These are phyloP conservation scores for Sclerotinia trifoliorum DNA, from an alignment of 2,329 filamentous ascomycete species.

Conservation along the genomic window DNA sequence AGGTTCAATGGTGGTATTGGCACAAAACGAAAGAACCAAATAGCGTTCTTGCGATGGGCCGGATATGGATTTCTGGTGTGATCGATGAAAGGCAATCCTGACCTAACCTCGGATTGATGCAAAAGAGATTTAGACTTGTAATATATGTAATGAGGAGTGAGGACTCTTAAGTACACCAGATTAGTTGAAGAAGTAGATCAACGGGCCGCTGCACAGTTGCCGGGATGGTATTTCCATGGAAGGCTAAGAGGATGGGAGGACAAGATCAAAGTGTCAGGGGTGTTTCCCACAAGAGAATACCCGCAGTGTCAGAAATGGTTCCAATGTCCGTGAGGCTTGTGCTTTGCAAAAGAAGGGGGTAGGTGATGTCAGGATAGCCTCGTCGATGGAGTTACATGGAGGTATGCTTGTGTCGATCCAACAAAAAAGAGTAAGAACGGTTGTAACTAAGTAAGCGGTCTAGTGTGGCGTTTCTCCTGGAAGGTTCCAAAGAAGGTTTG, in stretches of 20 bases:
- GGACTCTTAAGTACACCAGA: slow-evolving; percentile 17
- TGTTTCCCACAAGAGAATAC: slow-evolving; percentile 14
- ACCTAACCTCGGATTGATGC: background rate
- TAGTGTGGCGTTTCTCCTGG: slow-evolving; percentile 12
- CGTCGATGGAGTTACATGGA: slow-evolving; percentile 18
- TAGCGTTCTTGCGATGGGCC: background rate
- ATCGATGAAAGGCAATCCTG: background rate
- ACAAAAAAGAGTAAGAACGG: slow-evolving; percentile 17
- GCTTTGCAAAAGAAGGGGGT: slow-evolving; percentile 19
- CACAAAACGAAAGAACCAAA: slow-evolving; percentile 7
- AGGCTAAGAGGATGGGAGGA: slow-evolving; percentile 21
- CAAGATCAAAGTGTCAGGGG: slow-evolving; percentile 22
- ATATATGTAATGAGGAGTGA: background rate
- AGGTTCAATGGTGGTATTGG: slow-evolving; percentile 2
- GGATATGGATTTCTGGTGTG: background rate
- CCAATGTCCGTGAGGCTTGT: slow-evolving; percentile 23
- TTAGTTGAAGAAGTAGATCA: slow-evolving; percentile 20
- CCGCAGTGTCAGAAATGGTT: slow-evolving; percentile 19
- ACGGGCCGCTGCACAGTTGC: slow-evolving; percentile 23
- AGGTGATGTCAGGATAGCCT: slow-evolving; percentile 20
- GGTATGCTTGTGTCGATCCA: slow-evolving; percentile 10
- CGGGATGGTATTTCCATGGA: slow-evolving; percentile 12
- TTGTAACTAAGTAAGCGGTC: slow-evolving; percentile 1
- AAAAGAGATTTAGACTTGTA: background rate
- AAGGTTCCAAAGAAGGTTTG: slow-evolving; percentile 14